phyloP scores from a whole-genome alignment of 78 protist genomes.

The Cavenderia fasciculata region DNA sequence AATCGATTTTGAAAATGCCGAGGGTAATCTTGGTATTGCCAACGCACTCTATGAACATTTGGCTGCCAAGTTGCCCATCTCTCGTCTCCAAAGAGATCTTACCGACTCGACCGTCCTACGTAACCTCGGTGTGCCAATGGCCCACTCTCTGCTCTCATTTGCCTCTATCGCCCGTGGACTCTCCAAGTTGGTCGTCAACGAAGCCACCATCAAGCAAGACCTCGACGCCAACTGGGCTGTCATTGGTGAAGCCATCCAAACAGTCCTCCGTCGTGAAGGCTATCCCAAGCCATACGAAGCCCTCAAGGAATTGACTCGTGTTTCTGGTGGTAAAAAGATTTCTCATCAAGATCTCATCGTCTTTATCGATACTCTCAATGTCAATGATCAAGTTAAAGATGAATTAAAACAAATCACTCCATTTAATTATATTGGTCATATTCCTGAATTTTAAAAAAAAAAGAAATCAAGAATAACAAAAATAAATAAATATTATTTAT shows the following conservation, averaged over 20 bases:
- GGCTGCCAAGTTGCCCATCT: constrained; percentile 88
- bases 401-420: constrained; percentile 85
- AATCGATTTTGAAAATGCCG: constrained; percentile 96
- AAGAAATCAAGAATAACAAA: background rate
- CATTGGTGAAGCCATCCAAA: constrained; percentile 91
- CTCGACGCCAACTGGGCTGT: constrained; percentile 92
- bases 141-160: constrained; percentile 79
- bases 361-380: constrained; percentile 79
- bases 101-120: constrained; percentile 92
- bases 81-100: constrained; percentile 93
- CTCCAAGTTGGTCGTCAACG: constrained; percentile 79
- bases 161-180: constrained; percentile 82
- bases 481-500: too few relatives aligned
- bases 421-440: constrained; percentile 78
- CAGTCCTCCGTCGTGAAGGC: constrained; percentile 87
- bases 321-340: constrained; percentile 65
- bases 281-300: constrained; percentile 91
- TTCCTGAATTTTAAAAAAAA: constrained; percentile 42
- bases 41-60: constrained; percentile 90
- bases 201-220: constrained; percentile 50
- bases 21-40: constrained; percentile 96
- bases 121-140: constrained; percentile 87
- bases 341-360: constrained; percentile 42
- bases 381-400: constrained; percentile 56
- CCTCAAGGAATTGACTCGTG: constrained; percentile 85